A percentile compares a stretch with the other conserved stretches of the same genome.
phyloP scores from a whole-genome alignment of 805 yeast genomes.

The Saccharomycopsis fermentans region DNA sequence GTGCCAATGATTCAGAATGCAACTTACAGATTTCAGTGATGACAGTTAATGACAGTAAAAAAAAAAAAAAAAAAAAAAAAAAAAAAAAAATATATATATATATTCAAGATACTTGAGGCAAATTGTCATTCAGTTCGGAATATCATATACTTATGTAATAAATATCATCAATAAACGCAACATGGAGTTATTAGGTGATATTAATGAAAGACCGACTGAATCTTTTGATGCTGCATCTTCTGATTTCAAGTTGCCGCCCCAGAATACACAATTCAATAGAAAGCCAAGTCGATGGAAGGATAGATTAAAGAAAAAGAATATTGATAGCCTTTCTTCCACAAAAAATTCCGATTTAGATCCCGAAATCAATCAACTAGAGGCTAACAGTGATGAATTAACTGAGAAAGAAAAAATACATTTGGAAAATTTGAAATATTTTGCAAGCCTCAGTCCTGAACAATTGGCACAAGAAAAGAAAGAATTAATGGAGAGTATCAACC shows the following conservation, averaged over 20 bases:
- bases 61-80: too few species aligned
- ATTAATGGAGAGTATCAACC: constrained; percentile 55
- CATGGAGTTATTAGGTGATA: constrained; percentile 67
- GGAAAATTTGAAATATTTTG: constrained; percentile 58
- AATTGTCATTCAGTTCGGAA: too few species aligned
- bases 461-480: constrained; percentile 56
- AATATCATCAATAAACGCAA: neutral
- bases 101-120: too few species aligned
- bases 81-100: too few species aligned
- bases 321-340: constrained; percentile 21
- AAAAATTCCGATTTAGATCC: constrained; percentile 4
- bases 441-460: constrained; percentile 56
- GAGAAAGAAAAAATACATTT: constrained; percentile 69
- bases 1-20: too few species aligned
- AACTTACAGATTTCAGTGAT: too few species aligned
- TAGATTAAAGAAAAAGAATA: constrained; percentile 29
- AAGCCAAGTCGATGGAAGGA: constrained; percentile 43
- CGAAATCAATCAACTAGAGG: constrained; percentile 2
- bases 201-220: constrained; percentile 48
- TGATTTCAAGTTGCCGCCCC: neutral
- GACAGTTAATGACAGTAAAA: too few species aligned
- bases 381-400: constrained; percentile 26
- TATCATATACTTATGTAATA: neutral
- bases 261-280: constrained; percentile 20
- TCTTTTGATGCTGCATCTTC: constrained; percentile 22